Evolutionary conservation across 441 rosid species (phyloP), one percentile per base, ranked within the genome.

Genomic region (Adansonia rubrostipa): DNA sequence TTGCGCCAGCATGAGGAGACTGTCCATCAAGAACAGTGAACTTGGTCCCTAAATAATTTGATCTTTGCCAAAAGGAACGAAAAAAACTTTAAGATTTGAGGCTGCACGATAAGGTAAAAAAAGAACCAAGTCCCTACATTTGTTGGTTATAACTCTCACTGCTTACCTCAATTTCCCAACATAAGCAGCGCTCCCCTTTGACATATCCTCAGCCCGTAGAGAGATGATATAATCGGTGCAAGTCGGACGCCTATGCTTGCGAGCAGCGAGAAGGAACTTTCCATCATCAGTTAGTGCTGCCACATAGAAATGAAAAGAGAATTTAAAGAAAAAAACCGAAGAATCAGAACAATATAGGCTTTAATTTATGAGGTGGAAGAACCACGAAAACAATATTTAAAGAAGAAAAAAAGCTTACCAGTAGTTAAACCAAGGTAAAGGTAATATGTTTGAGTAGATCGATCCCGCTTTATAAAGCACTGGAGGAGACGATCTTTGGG

Each of bases 401-500:
- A 17, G 47, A 74, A 57, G 45, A 56, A 69, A 75, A 53, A 33
- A 78, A 50, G 22, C 87, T 84, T 75, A 91, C 95, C 87, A 75
- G 80, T 85, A 45, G 89, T 87, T 82, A 88, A 82, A 8, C 88
- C 84, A 17, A 88, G 91, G 85, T 88, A 89, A 67, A 91, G 92
- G 76, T 82, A 82, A 84, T 87, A 91, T 4, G 92, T 85, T 36
- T 87, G 92, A 44, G 89, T 79, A 42, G 86, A 83, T 33, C 89
- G 85, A 70, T 86, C 85, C 76, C 93, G 90, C 84, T 84, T 87
- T 78, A 91, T 89, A 28, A 88, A 89, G 75, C 99, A 96, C 14
- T 88, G 96, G 69, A 96, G 83, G 76, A 89, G 91, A 77, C 77
- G 83, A 82, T 92, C 92, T 84, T 89, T 87, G 67, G 99, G 94